Conservation (phyloP, 2,329 filamentous ascomycete species). For the Aspergillus brunneoviolaceus region DNA sequence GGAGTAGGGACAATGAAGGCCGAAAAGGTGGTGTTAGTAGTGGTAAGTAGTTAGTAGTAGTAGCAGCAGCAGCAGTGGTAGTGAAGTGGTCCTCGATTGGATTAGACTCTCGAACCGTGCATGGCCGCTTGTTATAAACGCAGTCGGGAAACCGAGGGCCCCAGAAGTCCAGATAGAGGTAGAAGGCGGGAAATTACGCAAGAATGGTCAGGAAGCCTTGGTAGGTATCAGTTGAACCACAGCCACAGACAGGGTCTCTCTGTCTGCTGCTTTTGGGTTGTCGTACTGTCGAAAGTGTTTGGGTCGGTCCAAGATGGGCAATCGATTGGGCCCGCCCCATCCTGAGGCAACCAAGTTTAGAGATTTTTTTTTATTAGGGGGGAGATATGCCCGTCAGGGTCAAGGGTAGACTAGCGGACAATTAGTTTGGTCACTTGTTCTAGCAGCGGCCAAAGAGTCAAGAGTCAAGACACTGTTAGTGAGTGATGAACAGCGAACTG, state of each 20-base stretch:
- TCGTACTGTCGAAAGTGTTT: neutral
- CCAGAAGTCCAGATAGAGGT: neutral
- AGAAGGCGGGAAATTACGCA: constrained; percentile 9
- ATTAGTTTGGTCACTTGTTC: neutral
- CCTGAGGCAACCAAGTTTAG: constrained; percentile 15
- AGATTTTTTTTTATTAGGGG: neutral
- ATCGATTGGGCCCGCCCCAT: constrained; percentile 19
- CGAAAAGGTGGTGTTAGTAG: neutral
- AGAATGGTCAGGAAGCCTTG: neutral
- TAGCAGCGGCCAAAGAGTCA: neutral
- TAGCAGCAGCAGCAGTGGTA: neutral
- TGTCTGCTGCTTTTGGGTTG: constrained; percentile 5
- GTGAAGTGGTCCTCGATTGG: neutral
- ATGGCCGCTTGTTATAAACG: constrained; percentile 8
- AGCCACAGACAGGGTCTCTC: constrained; percentile 10
- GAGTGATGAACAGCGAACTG: neutral
- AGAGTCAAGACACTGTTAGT: neutral
- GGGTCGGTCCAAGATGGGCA: constrained; percentile 7
- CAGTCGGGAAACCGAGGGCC: constrained; percentile 8
- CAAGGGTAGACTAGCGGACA: neutral
- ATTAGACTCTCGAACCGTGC: neutral
- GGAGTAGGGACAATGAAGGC: constrained; percentile 2
- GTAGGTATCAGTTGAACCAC: constrained; percentile 4
- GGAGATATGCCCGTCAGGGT: neutral
- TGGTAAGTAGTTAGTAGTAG: no score